These are phyloP conservation scores for Colletotrichum siamense DNA, from an alignment of 2,329 filamentous ascomycete species.

Conservation along the genomic window DNA sequence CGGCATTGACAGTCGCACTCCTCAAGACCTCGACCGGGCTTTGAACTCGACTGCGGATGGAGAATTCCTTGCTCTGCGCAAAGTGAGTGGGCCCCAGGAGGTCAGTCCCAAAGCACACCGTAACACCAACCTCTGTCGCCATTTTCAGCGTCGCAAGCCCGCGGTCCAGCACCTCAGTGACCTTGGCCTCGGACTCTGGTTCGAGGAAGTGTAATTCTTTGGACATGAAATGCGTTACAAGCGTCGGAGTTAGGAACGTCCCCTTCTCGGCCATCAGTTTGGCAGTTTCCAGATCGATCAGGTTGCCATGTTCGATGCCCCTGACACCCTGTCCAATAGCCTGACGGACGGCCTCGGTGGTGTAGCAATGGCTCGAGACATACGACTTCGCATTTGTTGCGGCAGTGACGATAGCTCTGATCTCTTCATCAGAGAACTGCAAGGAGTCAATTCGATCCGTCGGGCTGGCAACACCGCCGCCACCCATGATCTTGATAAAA, in stretches of 20 bases:
- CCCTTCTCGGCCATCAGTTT: neutral
- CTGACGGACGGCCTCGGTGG: neutral
- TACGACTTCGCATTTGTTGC: conserved; percentile 54
- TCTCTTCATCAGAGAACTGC: conserved; percentile 63
- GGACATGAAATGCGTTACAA: neutral
- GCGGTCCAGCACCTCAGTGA: neutral
- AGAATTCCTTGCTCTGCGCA: neutral
- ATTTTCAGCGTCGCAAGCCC: neutral
- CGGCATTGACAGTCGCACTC: neutral
- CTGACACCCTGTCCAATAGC: neutral
- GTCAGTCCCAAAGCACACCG: neutral
- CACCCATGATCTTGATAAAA: conserved; percentile 16
- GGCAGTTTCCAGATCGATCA: neutral
- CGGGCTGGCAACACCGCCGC: conserved; percentile 60
- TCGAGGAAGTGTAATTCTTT: neutral
- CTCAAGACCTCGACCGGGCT: neutral
- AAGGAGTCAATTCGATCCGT: conserved; percentile 57
- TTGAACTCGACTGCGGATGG: neutral
- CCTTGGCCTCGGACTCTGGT: neutral
- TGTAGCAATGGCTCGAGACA: conserved; percentile 54
- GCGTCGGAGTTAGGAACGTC: neutral
- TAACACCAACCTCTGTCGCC: neutral
- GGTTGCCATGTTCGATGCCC: neutral
- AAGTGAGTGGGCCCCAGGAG: neutral
- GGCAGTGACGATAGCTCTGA: conserved; percentile 56